phyloP scores from a whole-genome alignment of 2,329 filamentous ascomycete genomes.

The Mariannaea elegans region DNA sequence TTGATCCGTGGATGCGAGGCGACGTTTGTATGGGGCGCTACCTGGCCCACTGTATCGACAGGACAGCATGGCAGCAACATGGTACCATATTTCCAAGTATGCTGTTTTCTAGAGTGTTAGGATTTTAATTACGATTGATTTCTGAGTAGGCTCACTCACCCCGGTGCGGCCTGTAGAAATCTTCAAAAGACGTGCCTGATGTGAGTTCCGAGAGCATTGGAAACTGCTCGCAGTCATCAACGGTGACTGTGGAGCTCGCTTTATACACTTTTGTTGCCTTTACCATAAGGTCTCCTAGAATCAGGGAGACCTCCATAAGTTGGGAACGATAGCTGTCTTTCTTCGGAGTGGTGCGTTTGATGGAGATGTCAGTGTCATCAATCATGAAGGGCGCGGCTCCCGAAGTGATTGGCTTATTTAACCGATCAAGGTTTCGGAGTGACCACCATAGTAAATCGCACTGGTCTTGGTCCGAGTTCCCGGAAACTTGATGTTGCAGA shows the following conservation, averaged over 20 bases:
- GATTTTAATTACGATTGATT: not conserved
- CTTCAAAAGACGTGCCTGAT: conserved; percentile 6
- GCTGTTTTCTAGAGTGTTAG: not conserved
- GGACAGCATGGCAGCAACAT: conserved; percentile 23
- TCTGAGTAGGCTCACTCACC: not conserved
- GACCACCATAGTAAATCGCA: conserved; percentile 23
- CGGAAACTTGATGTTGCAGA: conserved; percentile 9
- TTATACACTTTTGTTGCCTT: conserved; percentile 26
- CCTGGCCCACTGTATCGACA: conserved; percentile 22
- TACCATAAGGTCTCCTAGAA: conserved; percentile 19
- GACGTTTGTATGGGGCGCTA: conserved; percentile 10
- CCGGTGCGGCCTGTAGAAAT: conserved; percentile 20
- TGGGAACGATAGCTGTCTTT: conserved; percentile 18
- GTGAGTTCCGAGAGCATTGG: conserved; percentile 14
- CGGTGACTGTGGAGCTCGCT: conserved; percentile 10
- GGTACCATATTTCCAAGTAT: conserved; percentile 26
- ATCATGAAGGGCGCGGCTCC: conserved; percentile 24
- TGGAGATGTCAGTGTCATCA: conserved; percentile 18
- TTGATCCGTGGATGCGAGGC: conserved; percentile 17
- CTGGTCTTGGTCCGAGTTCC: conserved; percentile 14
- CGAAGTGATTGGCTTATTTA: conserved; percentile 22
- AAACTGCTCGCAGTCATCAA: conserved; percentile 18
- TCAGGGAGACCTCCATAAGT: conserved; percentile 7
- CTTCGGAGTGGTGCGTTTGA: conserved; percentile 1
- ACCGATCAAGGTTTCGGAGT: conserved; percentile 18